Conservation (phyloP, 2,329 filamentous ascomycete genomes). For the Aspergillus pseudoviridinutans region DNA sequence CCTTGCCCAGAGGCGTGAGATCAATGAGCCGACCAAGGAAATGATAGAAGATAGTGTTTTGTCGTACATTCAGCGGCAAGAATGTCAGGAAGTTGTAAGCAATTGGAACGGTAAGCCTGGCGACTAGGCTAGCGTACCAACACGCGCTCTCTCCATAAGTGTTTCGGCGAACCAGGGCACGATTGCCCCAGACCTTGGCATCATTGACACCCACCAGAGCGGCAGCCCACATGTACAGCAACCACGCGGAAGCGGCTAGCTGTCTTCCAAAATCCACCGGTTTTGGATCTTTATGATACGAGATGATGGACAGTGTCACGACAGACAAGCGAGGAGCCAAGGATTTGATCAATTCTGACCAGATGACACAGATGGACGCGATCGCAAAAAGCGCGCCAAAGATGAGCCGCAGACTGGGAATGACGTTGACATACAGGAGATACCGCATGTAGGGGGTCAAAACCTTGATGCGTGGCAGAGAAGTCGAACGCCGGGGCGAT, state of each 20-base stretch:
- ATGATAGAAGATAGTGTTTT: constrained; percentile 76
- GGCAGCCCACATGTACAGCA: constrained; percentile 92
- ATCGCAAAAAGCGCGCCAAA: constrained; percentile 65
- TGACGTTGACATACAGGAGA: constrained; percentile 66
- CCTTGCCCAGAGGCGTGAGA: constrained; percentile 73
- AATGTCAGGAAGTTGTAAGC: constrained; percentile 97
- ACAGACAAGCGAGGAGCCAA: constrained; percentile 71
- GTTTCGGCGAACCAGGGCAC: constrained; percentile 82
- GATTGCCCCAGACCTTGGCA: constrained; percentile 95
- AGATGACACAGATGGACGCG: constrained; percentile 79
- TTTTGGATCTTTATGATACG: constrained; percentile 65
- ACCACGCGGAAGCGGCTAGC: constrained; percentile 77
- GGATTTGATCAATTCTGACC: constrained; percentile 90
- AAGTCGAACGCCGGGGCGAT: constrained; percentile 52
- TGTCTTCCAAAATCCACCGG: constrained; percentile 85
- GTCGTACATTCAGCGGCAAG: constrained; percentile 67
- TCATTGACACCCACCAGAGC: constrained; percentile 84
- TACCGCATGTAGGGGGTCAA: constrained; percentile 81
- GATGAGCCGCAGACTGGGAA: constrained; percentile 64
- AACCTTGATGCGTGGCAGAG: constrained; percentile 54
- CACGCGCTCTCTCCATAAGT: constrained; percentile 91
- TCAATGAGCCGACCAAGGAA: constrained; percentile 83
- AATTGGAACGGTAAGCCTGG: constrained; percentile 85
- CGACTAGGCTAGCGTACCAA: constrained; percentile 92
- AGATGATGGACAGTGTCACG: constrained; percentile 59